Conservation (phyloP, 768 basidiomycete species). For the Boletus rubropictus region DNA sequence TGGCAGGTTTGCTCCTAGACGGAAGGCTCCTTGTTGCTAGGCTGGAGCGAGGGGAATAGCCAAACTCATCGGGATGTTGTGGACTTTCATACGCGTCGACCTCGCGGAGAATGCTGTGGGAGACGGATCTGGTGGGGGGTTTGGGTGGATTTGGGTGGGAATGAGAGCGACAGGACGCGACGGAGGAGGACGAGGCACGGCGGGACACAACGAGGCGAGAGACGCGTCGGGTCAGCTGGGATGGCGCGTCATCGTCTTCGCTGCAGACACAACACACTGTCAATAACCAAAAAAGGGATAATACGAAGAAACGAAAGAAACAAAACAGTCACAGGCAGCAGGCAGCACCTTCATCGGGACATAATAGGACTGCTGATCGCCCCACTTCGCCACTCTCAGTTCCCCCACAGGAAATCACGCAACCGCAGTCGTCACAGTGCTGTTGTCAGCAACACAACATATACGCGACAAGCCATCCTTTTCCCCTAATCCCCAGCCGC, state of each 20-base stretch:
- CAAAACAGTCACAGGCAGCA: constrained; percentile 4
- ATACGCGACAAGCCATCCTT: constrained; percentile 9
- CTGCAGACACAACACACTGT: constrained; percentile 28
- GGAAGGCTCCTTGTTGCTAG: constrained; percentile 19
- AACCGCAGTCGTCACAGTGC: too few species aligned
- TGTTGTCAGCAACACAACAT: constrained; percentile 2
- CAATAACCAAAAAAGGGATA: constrained; percentile 2
- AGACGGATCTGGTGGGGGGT: constrained; percentile 25
- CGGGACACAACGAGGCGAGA: constrained; percentile 50
- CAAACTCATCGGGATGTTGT: constrained; percentile 22
- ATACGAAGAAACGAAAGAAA: neutral
- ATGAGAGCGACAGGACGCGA: constrained; percentile 19
- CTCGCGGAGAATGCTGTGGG: constrained; percentile 29
- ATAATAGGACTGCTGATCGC: neutral
- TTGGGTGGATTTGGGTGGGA: constrained; percentile 12
- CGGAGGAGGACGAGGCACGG: constrained; percentile 41
- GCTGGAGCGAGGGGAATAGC: constrained; percentile 10
- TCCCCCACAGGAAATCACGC: too few species aligned
- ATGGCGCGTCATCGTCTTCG: constrained; percentile 71
- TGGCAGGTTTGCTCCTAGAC: constrained; percentile 17
- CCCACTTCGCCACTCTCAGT: neutral
- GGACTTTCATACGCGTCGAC: constrained; percentile 19
- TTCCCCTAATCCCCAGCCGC: too few species aligned
- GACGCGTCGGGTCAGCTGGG: constrained; percentile 56
- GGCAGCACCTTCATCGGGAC: neutral